Base-by-base conservation (phyloP, 2,329 filamentous ascomycete species). In the Chaetomium sp. region DNA sequence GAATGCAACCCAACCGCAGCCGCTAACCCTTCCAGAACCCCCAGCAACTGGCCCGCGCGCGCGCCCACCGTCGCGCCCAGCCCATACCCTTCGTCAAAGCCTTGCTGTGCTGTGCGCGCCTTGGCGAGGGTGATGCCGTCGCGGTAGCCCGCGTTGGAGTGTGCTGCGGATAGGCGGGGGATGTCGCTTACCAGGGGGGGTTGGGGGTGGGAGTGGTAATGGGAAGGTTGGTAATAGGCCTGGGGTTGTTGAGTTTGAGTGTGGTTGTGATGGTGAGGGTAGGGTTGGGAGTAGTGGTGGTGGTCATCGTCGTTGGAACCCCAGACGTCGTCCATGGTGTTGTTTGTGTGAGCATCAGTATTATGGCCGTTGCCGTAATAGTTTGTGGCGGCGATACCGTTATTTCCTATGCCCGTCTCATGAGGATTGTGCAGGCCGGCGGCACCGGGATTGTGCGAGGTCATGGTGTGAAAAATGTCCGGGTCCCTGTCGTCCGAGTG, bases 41-140 rank as follows among this genome's bases (percentile, higher is more conserved):
- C 94, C 3, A 95, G 70, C 10, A 95, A 73, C 61, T 83, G 84
- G 0, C 94, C 94, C 0, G 85, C 86, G 34, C 79, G 78, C 61
- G 88, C 70, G 0, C 92, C 94, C 35, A 97, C 74, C 51, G 86
- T 84, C 0, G 90, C 91, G 10, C 94, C 94, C 0, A 97, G 77
- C 11, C 84, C 78, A 69, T 91, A 97, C 0, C 92, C 92, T 61
- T 92, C 89, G 68, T 99, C 94, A 67, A 99, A 97, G 0, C 92
- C 92, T 11, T 78, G 78, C 71, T 99, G 94, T 33, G 96, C 82
- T 65, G 84, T 87, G 48, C 78, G 73, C 33, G 81, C 81, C 69
- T 97, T 97, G 36, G 87, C 88, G 3, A 75, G 76, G 0, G 86
- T 80, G 52, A 97, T 81, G 45, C 92, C 94, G 65, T 96, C 91